A percentile compares a stretch with the other conserved stretches of the same genome.
Conservation (phyloP, 2,329 filamentous ascomycete species). For the Phoma herbarum region DNA sequence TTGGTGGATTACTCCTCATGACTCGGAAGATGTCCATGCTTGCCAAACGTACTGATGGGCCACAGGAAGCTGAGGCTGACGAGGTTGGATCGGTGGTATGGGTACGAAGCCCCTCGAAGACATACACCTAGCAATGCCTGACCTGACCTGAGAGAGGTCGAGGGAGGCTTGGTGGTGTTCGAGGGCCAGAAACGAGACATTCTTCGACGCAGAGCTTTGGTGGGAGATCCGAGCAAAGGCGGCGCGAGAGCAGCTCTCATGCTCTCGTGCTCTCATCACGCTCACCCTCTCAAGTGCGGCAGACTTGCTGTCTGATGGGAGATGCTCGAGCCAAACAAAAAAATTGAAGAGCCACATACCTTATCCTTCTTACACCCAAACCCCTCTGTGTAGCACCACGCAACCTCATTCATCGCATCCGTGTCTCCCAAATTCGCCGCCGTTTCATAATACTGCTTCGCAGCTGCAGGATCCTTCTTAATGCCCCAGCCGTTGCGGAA, state of each 20-base stretch:
- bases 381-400: constrained; percentile 96
- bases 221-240: too few relatives aligned
- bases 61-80: background rate
- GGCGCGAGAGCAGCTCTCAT: background rate
- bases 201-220: too few relatives aligned
- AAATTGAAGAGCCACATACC: constrained; percentile 68
- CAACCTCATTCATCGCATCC: constrained; percentile 97
- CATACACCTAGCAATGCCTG: background rate
- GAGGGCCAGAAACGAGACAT: too few relatives aligned
- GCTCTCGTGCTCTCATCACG: background rate
- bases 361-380: constrained; percentile 98
- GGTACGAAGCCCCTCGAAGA: background rate
- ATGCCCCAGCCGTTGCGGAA: constrained; percentile 97
- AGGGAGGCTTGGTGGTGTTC: too few relatives aligned
- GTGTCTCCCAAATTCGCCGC: constrained; percentile 95
- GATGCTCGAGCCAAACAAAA: background rate
- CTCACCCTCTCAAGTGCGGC: too few relatives aligned
- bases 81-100: background rate
- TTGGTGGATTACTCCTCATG: background rate
- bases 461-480: constrained; percentile 83
- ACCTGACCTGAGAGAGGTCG: background rate
- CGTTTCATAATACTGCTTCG: constrained; percentile 93
- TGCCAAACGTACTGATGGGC: background rate
- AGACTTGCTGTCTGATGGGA: too few relatives aligned
- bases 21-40: background rate